Conservation (phyloP, 257 asterid species). For the Thymus quinquecostatus region DNA sequence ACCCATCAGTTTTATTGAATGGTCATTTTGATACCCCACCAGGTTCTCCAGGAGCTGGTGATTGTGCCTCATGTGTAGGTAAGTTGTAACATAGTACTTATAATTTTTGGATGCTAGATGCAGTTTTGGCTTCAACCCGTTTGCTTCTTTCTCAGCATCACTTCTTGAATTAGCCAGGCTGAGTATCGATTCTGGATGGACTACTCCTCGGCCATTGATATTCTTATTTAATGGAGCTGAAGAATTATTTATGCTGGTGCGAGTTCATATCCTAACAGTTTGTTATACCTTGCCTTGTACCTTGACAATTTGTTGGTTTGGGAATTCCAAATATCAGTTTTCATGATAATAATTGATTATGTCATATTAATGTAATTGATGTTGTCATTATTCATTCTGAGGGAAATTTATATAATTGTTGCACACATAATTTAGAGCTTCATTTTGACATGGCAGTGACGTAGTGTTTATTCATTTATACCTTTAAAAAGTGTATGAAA, state of each 20-base stretch:
- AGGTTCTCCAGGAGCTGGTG: conserved; percentile 99
- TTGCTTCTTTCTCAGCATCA: conserved; percentile 68
- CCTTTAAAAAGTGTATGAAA: conserved; percentile 12
- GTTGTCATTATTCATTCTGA: conserved; percentile 7
- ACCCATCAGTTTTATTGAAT: conserved; percentile 80
- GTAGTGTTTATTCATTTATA: neutral
- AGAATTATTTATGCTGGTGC: conserved; percentile 96
- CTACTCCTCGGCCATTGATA: conserved; percentile 86
- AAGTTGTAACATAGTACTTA: conserved; percentile 44
- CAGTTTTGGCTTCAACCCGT: conserved; percentile 33
- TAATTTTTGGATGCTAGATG: neutral
- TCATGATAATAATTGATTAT: conserved; percentile 8
- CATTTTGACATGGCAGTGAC: neutral
- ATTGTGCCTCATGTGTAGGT: conserved; percentile 99
- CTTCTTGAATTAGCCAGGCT: conserved; percentile 92
- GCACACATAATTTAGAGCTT: conserved; percentile 8
- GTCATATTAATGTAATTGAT: neutral
- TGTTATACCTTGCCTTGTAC: conserved; percentile 16
- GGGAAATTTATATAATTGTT: neutral
- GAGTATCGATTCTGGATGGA: conserved; percentile 86
- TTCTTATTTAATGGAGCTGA: conserved; percentile 99
- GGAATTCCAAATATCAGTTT: conserved; percentile 10
- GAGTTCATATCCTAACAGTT: conserved; percentile 34
- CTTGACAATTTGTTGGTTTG: conserved; percentile 17
- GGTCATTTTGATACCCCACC: conserved; percentile 92